Evolutionary conservation across 768 basidiomycete genomes (phyloP), one percentile per base, ranked within the genome.

Genomic region (Rhodotorula sphaerocarpa): DNA sequence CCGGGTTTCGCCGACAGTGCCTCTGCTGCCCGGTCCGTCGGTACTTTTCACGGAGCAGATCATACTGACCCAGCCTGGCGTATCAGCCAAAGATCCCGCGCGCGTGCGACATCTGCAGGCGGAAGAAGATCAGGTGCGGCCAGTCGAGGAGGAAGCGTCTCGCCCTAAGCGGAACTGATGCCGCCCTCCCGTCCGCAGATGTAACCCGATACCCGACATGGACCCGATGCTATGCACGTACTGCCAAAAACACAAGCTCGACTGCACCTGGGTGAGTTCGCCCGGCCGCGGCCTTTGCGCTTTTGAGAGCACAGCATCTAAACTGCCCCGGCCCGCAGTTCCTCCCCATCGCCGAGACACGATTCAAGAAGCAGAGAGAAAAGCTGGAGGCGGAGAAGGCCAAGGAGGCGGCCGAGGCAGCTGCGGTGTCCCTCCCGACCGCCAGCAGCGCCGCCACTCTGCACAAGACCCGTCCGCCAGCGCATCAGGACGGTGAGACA

Each of bases 281-380:
- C n/a, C 3, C 33, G 46, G 7, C n/a, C 31, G 12, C n/a, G 34
- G 9, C 11, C 21, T 4, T 3, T 23, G 15, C 43, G n/a, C 30
- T 20, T 34, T 31, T 25, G 21, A 9, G 20, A 11, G 36, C 27
- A 16, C 0, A 14, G 11, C 18, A 14, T 23, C 23, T 12, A 2
- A 9, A 7, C 42, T 28, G 25, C 12, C n/a, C 15, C 28, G 50
- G 7, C 52, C 42, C 34, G 2, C 59, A 70, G 77, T 93, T 95
- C 79, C 83, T 97, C 18, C 95, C 95, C 44, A 99, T 99, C 70
- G 90, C 93, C 15, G 95, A 97, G 76, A 99, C 95, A 0, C 85
- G 95, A 25, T 99, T 96, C 81, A 96, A 96, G 79, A 95, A 95
- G 79, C 90, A 90, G 78, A 86, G 87, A 69, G 61, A 84, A 47